These are phyloP conservation scores for Lactarius hatsudake DNA, from an alignment of 768 basidiomycete genomes.

Conservation along the genomic window DNA sequence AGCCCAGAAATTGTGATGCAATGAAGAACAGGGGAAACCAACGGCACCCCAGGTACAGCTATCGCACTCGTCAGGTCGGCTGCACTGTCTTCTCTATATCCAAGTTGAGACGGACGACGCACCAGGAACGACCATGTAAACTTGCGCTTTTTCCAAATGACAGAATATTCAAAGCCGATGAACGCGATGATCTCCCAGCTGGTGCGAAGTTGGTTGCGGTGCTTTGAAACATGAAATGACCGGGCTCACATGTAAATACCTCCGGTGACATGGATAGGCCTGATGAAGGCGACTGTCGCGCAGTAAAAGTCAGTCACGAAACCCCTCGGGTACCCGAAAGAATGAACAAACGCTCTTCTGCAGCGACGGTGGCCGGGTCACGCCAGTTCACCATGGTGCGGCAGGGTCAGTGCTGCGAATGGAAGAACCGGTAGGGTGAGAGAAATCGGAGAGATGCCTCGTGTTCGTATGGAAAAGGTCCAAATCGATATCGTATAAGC, in stretches of 20 bases:
- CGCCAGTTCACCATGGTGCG: conserved; percentile 10
- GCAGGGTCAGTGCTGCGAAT: neutral
- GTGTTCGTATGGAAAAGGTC: neutral
- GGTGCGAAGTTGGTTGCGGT: neutral
- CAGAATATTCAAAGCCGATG: conserved; percentile 14
- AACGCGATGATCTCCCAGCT: conserved; percentile 22
- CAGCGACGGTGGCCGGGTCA: neutral
- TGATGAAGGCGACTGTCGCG: conserved; percentile 10
- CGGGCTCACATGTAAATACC: conserved; percentile 21
- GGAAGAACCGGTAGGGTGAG: no score
- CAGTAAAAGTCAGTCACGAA: neutral
- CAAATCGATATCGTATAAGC: neutral
- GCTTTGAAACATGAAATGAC: no score
- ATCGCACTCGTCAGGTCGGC: neutral
- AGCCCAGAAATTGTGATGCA: neutral
- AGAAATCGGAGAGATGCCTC: neutral
- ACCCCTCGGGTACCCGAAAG: neutral
- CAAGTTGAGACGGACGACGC: neutral
- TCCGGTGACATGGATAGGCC: conserved; percentile 13
- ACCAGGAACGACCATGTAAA: conserved; percentile 21
- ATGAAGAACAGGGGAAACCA: conserved; percentile 7
- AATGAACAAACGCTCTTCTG: conserved; percentile 1
- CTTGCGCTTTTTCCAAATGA: conserved; percentile 15
- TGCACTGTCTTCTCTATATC: neutral
- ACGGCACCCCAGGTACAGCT: conserved; percentile 25